These are phyloP conservation scores for Apium graveolens DNA, from an alignment of 129 eudicot genomes.

Conservation along the genomic window DNA sequence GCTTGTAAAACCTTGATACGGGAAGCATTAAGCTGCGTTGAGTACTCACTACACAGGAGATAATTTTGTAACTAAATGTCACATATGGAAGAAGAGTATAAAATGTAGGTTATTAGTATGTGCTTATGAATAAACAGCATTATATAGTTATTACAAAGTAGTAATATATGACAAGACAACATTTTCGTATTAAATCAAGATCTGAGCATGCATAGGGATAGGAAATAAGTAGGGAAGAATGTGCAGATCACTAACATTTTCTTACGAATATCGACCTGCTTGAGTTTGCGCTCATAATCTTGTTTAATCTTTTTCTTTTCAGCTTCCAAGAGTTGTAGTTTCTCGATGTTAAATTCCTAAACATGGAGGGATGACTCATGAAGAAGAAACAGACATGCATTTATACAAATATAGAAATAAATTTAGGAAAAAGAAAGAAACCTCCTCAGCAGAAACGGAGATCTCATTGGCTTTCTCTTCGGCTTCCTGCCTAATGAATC, in stretches of 20 bases:
- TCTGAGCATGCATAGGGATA: no score
- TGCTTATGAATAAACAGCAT: background rate
- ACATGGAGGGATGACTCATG: background rate
- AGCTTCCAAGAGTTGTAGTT: slow-evolving; percentile 65
- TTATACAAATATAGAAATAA: background rate
- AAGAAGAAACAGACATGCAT: background rate
- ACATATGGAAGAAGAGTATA: no score
- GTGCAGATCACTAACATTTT: slow-evolving; percentile 42
- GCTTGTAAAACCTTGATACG: slow-evolving; percentile 70
- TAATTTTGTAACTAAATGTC: background rate
- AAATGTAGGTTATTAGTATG: background rate
- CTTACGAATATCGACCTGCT: slow-evolving; percentile 74
- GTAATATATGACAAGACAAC: background rate
- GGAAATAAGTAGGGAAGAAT: background rate
- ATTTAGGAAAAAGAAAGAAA: background rate
- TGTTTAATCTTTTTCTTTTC: slow-evolving; percentile 72
- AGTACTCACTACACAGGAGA: slow-evolving; percentile 45
- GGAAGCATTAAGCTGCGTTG: slow-evolving; percentile 62
- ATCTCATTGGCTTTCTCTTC: slow-evolving; percentile 68
- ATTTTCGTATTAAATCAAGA: no score
- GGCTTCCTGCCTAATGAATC: slow-evolving; percentile 62
- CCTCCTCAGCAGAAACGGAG: slow-evolving; percentile 65
- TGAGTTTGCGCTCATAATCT: slow-evolving; percentile 68
- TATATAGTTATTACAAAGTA: background rate
- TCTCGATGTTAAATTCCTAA: slow-evolving; percentile 84